These are phyloP conservation scores for Chrysanthemum makinoi DNA, from an alignment of 129 eudicot genomes.

Conservation along the genomic window DNA sequence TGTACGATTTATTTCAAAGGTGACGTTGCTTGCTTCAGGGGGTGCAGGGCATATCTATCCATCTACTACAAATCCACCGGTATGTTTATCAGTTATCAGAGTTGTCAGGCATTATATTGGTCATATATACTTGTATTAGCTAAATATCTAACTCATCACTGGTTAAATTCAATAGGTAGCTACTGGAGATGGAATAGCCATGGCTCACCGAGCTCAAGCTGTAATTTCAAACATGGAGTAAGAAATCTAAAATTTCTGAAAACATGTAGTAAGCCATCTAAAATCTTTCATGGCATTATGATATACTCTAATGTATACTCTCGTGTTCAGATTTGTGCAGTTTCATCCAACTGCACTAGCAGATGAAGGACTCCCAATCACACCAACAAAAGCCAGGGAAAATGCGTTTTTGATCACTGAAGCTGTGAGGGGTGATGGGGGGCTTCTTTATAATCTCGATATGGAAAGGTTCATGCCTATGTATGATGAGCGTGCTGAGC, in stretches of 20 bases:
- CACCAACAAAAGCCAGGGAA: conserved; percentile 56
- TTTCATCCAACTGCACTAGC: conserved; percentile 99
- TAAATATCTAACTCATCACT: not conserved
- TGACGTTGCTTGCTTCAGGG: conserved; percentile 97
- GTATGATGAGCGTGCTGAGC: conserved; percentile 92
- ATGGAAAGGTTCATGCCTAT: conserved; percentile 94
- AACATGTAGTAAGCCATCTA: too few species aligned
- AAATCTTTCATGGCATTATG: not conserved
- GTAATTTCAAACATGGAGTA: conserved; percentile 98
- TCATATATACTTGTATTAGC: not conserved
- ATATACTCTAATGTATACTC: conserved; percentile 10
- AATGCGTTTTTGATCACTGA: conserved; percentile 91
- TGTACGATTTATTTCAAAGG: conserved; percentile 88
- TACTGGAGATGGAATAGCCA: conserved; percentile 98
- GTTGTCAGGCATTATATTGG: not conserved
- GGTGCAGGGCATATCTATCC: conserved; percentile 99
- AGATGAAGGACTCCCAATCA: conserved; percentile 81
- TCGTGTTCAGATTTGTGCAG: conserved; percentile 78
- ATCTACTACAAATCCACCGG: conserved; percentile 91
- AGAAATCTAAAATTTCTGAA: conserved; percentile 22
- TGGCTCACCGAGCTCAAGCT: conserved; percentile 99
- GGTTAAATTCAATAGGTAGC: conserved; percentile 56
- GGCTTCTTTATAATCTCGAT: conserved; percentile 68
- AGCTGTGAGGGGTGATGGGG: conserved; percentile 98
- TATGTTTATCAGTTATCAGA: conserved; percentile 26